A percentile compares a stretch with the other conserved stretches of the same genome.
These are phyloP conservation scores for Russula compacta DNA, from an alignment of 768 basidiomycete genomes.

Conservation along the genomic window DNA sequence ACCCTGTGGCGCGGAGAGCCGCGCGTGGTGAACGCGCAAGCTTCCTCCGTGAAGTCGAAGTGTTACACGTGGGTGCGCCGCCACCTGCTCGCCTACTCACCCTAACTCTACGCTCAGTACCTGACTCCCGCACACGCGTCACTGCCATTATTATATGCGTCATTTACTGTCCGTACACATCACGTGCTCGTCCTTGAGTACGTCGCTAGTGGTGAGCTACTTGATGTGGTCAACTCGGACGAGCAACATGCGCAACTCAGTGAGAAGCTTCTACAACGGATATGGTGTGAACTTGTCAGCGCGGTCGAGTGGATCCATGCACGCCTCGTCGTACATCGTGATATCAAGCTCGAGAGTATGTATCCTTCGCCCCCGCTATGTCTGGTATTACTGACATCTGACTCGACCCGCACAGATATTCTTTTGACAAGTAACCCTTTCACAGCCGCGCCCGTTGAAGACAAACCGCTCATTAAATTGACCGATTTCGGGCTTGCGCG, in stretches of 20 bases:
- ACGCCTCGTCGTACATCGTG: conserved; percentile 78
- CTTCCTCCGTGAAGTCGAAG: conserved; percentile 18
- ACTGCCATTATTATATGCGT: conserved; percentile 51
- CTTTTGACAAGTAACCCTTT: conserved; percentile 51
- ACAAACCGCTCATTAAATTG: conserved; percentile 51
- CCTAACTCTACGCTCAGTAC: conserved; percentile 37
- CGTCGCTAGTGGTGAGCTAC: conserved; percentile 71
- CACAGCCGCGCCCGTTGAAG: conserved; percentile 27
- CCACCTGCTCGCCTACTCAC: not conserved
- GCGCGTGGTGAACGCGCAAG: conserved; percentile 16
- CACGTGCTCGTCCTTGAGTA: conserved; percentile 76
- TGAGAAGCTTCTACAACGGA: conserved; percentile 49
- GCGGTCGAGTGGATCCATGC: conserved; percentile 86
- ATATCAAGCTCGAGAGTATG: conserved; percentile 81
- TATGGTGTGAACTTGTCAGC: conserved; percentile 67
- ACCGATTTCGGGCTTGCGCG: conserved; percentile 88
- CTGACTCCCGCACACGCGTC: conserved; percentile 71
- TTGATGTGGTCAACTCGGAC: conserved; percentile 61
- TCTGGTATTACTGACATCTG: not conserved
- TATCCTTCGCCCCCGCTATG: conserved; percentile 3
- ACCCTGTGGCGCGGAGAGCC: not conserved
- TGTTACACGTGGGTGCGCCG: conserved; percentile 11
- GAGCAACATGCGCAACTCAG: conserved; percentile 26
- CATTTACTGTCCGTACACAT: conserved; percentile 61
- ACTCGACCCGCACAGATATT: conserved; percentile 43